These are phyloP conservation scores for Pseudoperonospora humuli DNA, from an alignment of 352 stramenopile species.

Conservation along the genomic window DNA sequence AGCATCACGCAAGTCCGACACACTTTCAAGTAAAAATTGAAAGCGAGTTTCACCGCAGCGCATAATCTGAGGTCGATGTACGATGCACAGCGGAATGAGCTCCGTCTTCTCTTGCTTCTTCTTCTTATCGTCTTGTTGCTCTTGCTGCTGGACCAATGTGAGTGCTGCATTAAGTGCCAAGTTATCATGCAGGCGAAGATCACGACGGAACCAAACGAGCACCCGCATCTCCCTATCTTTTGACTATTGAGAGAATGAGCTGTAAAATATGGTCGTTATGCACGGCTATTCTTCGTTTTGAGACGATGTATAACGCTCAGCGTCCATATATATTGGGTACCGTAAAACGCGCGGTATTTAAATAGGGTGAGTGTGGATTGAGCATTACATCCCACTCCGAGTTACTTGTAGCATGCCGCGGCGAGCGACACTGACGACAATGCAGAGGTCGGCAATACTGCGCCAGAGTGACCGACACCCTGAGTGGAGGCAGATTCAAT, in stretches of 20 bases:
- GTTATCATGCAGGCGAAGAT: constrained; percentile 95
- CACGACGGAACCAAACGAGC: constrained; percentile 93
- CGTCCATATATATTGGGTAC: too few species aligned
- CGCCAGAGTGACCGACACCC: constrained; percentile 56
- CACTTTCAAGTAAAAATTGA: constrained; percentile 92
- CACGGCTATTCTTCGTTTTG: too few species aligned
- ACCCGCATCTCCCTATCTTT: too few species aligned
- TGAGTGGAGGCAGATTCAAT: constrained; percentile 49
- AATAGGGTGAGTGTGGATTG: too few species aligned
- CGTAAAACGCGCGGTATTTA: too few species aligned
- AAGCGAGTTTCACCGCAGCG: constrained; percentile 72
- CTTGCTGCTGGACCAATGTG: constrained; percentile 21
- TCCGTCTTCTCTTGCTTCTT: constrained; percentile 16
- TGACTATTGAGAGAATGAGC: too few species aligned
- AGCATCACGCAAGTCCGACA: constrained; percentile 72
- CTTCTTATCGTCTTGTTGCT: constrained; percentile 2
- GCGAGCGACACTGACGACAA: constrained; percentile 42
- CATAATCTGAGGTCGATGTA: constrained; percentile 84
- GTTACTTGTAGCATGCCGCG: too few species aligned
- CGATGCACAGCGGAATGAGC: constrained; percentile 85
- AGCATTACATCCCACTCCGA: too few species aligned
- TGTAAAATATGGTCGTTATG: neutral
- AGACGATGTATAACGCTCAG: too few species aligned
- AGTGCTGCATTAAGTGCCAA: constrained; percentile 80
- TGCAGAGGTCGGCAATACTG: constrained; percentile 63